Evolutionary conservation across 352 stramenopile species (phyloP).

Genomic region (Aphanomyces stellatus): DNA sequence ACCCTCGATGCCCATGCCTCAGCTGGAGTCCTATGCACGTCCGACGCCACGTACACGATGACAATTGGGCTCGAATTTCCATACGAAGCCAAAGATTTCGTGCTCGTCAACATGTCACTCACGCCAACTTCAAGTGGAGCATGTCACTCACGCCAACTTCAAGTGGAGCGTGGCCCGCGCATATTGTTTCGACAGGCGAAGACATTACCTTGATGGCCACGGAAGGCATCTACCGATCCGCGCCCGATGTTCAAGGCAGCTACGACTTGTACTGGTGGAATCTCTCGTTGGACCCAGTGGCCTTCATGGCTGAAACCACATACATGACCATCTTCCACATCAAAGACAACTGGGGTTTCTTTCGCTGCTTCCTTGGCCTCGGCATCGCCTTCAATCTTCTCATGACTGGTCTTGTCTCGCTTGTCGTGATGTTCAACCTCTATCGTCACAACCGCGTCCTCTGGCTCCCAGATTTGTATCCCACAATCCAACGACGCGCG

Average conservation of each 20-base stretch:
- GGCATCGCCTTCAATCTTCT: neutral
- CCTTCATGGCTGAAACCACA: neutral
- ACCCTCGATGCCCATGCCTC: neutral
- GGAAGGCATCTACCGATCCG: neutral
- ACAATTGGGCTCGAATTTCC: neutral
- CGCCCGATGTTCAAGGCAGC: neutral
- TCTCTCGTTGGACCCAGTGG: neutral
- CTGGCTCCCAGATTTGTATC: conserved; percentile 5
- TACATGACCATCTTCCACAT: neutral
- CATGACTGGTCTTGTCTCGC: neutral
- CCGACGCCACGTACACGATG: neutral
- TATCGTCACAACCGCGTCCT: neutral
- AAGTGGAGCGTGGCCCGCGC: neutral
- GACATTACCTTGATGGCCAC: neutral
- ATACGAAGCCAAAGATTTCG: neutral
- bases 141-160: neutral
- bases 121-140: neutral
- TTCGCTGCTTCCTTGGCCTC: neutral
- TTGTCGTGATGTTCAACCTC: neutral
- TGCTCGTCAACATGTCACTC: neutral
- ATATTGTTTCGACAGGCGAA: neutral
- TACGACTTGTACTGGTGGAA: neutral
- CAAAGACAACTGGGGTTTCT: neutral
- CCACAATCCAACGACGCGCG: neutral
- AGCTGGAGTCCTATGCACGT: no score